Evolutionary conservation across 805 yeast species (phyloP).

Genomic region (Yamadazyma philogaea): DNA sequence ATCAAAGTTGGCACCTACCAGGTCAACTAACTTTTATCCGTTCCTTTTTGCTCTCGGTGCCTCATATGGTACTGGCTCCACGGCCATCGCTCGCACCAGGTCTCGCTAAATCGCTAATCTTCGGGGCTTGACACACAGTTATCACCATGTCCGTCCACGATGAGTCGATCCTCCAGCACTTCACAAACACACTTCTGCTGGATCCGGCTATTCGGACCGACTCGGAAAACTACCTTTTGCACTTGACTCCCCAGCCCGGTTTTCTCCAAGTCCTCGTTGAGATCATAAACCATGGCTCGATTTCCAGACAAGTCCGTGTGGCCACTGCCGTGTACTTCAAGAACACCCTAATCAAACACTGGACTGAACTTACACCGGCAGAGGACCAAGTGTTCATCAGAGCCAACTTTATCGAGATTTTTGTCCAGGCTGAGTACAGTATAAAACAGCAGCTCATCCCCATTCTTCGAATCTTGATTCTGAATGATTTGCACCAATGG

Average conservation of each 20-base stretch:
- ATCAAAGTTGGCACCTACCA: too few species aligned
- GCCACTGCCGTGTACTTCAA: slow-evolving; percentile 85
- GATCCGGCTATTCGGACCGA: slow-evolving; percentile 1
- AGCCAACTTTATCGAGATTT: slow-evolving; percentile 62
- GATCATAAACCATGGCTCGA: slow-evolving; percentile 32
- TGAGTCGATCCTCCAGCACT: slow-evolving; percentile 2
- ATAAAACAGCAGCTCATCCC: slow-evolving; percentile 40
- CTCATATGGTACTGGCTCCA: not conserved
- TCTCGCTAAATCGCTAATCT: not conserved
- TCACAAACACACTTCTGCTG: slow-evolving; percentile 5
- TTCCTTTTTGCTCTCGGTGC: not conserved
- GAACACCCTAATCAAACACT: slow-evolving; percentile 62
- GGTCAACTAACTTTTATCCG: too few species aligned
- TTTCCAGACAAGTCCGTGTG: slow-evolving; percentile 44
- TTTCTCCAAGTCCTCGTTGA: slow-evolving; percentile 10
- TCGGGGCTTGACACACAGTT: not conserved
- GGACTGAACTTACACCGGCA: slow-evolving; percentile 55
- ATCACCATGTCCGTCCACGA: slow-evolving; percentile 1
- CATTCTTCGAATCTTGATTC: slow-evolving; percentile 31
- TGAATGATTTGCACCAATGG: slow-evolving; percentile 38
- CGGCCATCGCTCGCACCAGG: not conserved
- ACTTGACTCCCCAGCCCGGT: slow-evolving; percentile 8
- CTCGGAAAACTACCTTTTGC: not conserved
- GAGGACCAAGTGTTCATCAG: slow-evolving; percentile 76
- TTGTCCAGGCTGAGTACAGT: slow-evolving; percentile 39